A percentile compares a stretch with the other conserved stretches of the same genome.
These are phyloP conservation scores for Umbelopsis sp. DNA, from an alignment of 192 early-diverging fungal species.

Conservation along the genomic window DNA sequence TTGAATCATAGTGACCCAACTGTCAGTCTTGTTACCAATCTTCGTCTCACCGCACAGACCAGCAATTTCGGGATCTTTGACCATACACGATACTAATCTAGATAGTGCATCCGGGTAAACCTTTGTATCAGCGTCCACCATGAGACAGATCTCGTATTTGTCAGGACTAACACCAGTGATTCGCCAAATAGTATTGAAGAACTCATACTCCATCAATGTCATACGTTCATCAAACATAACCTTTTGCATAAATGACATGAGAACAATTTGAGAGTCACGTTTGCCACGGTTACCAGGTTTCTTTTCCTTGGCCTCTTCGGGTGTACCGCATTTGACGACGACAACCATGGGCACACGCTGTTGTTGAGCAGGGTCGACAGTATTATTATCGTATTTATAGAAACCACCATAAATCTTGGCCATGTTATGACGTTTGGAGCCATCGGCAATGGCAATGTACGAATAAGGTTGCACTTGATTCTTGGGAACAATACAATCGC, in stretches of 20 bases:
- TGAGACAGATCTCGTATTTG: constrained; percentile 68
- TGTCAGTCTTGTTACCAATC: constrained; percentile 87
- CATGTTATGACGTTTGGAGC: constrained; percentile 71
- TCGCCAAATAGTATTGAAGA: constrained; percentile 80
- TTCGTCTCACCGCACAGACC: constrained; percentile 95
- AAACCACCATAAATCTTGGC: constrained; percentile 77
- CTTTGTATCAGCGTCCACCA: constrained; percentile 68
- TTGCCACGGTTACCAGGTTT: constrained; percentile 86
- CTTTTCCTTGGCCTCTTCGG: constrained; percentile 61
- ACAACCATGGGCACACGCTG: constrained; percentile 68
- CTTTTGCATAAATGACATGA: constrained; percentile 88
- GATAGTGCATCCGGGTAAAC: constrained; percentile 72
- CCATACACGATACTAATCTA: constrained; percentile 80
- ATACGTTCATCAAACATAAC: constrained; percentile 85
- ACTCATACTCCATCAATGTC: constrained; percentile 87
- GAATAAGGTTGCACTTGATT: constrained; percentile 58
- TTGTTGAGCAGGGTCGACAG: constrained; percentile 46
- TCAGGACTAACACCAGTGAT: constrained; percentile 82
- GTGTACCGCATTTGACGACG: constrained; percentile 74
- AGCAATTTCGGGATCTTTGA: constrained; percentile 81
- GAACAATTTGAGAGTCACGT: constrained; percentile 90
- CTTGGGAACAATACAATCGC: constrained; percentile 48
- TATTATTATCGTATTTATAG: constrained; percentile 62
- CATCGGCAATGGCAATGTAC: constrained; percentile 71
- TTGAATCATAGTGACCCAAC: constrained; percentile 91